Evolutionary conservation across 202 grass and related monocot species (phyloP), one percentile per base, ranked within the genome.

Genomic region (Setaria viridis): DNA sequence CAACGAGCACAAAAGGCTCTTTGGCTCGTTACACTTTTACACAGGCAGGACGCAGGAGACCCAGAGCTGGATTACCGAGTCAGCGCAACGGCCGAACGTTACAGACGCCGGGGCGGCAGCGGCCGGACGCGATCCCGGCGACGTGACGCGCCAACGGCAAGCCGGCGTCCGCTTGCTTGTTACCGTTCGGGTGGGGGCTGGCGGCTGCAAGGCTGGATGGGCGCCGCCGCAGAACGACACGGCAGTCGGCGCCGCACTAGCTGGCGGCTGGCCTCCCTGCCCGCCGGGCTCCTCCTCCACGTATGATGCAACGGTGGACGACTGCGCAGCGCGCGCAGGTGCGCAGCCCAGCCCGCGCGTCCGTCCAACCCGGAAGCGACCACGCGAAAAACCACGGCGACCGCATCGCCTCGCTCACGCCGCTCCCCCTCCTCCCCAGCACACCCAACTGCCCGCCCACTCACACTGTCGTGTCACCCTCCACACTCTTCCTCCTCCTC

Each of bases 121-220:
- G 39, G 39, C 4, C 39, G 39, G 30, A 21, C 57, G n/a, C 62
- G 62, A 62, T 19, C 32, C 51, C 33, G 16, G 74, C 74, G 75
- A 62, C 56, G 75, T 62, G 75, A 78, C 75, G 56, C 39, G n/a
- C 56, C 75, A 62, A 78, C 75, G 75, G 57, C 37, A 6, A 5
- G 43, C 50, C 34, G 2, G 17, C 53, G 17, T 62, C 25, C 19
- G 20, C 12, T 59, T 76, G 17, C 11, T 60, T 77, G n/a, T 62
- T 64, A 79, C 76, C 76, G 76, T 79, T 79, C 30, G 21, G 16
- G 56, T 11, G 39, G 55, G 55, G 11, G 33, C 30, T 2, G 19
- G 67, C 67, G 30, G 41, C 42, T 0, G 70, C 21, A 50, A 1
- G 45, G 25, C 43, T 1, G 45, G 11, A 72, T 72, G 69, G 43